A percentile compares a stretch with the other conserved stretches of the same genome.
Conservation (phyloP, 2,329 filamentous ascomycete species). For the Trichophyton equinum region DNA sequence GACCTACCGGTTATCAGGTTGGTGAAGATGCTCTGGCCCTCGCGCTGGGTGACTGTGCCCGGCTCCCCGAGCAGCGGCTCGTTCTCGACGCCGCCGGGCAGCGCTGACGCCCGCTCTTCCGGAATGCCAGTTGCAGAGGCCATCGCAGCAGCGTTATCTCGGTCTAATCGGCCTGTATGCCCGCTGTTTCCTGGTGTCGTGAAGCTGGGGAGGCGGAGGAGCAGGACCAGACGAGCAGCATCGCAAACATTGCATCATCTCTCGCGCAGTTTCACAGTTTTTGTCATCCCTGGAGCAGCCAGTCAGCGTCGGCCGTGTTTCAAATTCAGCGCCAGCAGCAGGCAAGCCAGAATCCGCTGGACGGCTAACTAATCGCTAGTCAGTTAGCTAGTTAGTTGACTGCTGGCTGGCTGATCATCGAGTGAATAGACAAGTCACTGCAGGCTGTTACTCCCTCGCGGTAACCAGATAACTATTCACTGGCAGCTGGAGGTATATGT, state of each 20-base stretch:
- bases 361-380: no score
- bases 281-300: not conserved
- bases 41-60: constrained; percentile 60
- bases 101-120: constrained; percentile 35
- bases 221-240: no score
- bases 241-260: not conserved
- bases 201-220: no score
- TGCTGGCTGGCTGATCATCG: no score
- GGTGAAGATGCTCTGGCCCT: constrained; percentile 49
- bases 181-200: not conserved
- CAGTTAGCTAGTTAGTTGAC: no score
- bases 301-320: not conserved
- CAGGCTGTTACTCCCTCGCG: no score
- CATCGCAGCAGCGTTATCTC: constrained; percentile 35
- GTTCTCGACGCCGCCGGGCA: constrained; percentile 32
- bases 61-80: constrained; percentile 59
- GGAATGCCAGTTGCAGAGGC: constrained; percentile 57
- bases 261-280: not conserved
- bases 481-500: no score
- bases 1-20: constrained; percentile 63
- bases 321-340: not conserved
- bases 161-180: not conserved
- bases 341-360: no score
- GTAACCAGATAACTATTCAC: no score
- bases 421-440: no score